Base-by-base conservation (phyloP, 441 rosid species). In the Eutrema salsugineum region DNA sequence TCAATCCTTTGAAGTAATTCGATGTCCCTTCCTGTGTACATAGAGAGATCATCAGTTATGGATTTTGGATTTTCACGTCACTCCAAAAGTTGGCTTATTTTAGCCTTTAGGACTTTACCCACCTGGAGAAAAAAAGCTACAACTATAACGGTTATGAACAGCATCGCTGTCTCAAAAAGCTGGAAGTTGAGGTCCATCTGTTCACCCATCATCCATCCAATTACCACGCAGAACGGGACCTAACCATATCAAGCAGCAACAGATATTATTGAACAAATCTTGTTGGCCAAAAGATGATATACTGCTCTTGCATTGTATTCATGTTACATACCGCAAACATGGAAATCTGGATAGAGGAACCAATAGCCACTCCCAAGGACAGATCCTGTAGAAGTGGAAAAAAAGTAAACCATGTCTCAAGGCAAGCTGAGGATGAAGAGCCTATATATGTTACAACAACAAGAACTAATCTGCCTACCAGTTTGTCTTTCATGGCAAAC, bases 91-190 rank as follows among this genome's bases (percentile, higher is more conserved):
- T 19, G 39, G 42, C 44, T 48, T 19, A 58, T 12, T 27, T 19
- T 36, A 40, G n/a, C 35, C n/a, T 56, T 32, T 5, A 44, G 3
- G 22, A 49, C 24, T 70, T 44, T 16, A 19, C 61, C 35, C 71
- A 91, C 98, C 97, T 95, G 99, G 17, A 95, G 84, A 50, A 93
- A 87, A 79, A 95, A 95, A 56, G 97, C 96, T 55, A 95, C 99
- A 4, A 95, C 98, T 63, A 92, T 80, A 33, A 94, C 97, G 0
- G 99, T 92, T 39, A 90, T 92, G 79, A 94, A 92, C 70, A 89
- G 93, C 17, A 88, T 87, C 5, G 98, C 96, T 2, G 97, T 94
- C 83, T 94, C 99, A 47, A 94, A 94, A 22, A 94, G 96, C 75
- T 86, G 90, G 75, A 94, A 94, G 83, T 94, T 90, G 55, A 92